Conservation (phyloP, 164 flowering plant genomes). For the Magnolia kwangsiensis region DNA sequence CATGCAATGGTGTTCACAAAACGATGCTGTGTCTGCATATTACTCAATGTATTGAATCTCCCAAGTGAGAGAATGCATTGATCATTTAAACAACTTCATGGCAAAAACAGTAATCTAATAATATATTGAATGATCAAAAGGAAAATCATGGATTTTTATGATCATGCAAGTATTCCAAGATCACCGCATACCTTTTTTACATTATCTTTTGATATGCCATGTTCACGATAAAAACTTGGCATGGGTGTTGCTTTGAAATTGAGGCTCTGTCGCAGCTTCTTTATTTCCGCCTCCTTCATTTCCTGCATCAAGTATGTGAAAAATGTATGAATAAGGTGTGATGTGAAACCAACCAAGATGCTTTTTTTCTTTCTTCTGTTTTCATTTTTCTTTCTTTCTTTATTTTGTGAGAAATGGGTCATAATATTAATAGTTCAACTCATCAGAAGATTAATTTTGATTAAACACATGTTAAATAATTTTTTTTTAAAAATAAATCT, state of each 20-base stretch:
- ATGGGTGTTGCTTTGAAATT: conserved; percentile 42
- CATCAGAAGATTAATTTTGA: background rate
- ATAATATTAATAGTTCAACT: background rate
- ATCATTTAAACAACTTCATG: background rate
- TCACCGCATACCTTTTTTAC: conserved; percentile 32
- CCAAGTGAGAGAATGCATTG: background rate
- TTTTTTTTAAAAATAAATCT: no score
- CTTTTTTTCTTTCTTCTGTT: no score
- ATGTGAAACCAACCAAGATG: background rate
- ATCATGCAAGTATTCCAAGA: background rate
- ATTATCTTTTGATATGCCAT: conserved; percentile 23
- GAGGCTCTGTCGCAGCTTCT: conserved; percentile 37
- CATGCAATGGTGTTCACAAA: no score
- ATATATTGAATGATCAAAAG: background rate
- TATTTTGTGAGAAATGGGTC: background rate
- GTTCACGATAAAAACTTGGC: conserved; percentile 33
- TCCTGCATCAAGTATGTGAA: conserved; percentile 26
- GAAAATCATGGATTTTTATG: background rate
- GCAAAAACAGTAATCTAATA: background rate
- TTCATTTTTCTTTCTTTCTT: background rate
- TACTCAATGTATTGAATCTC: no score
- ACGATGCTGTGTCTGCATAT: no score
- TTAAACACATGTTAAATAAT: background rate
- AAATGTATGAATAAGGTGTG: background rate
- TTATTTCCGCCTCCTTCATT: conserved; percentile 32